Evolutionary conservation across 2,329 filamentous ascomycete genomes (phyloP).

Genomic region (Penicillium sp.): DNA sequence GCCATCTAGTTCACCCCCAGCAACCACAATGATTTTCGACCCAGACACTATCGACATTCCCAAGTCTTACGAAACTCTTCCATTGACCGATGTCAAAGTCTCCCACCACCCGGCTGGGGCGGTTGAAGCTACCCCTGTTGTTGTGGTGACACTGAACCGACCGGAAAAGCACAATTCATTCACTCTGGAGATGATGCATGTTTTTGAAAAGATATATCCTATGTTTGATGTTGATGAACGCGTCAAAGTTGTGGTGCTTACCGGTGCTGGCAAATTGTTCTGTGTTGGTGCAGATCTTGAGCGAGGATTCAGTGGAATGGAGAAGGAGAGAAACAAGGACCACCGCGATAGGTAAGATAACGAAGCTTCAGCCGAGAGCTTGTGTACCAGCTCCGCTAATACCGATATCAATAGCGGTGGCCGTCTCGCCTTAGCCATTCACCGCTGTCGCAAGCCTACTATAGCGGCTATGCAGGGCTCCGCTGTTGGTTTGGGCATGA

Average conservation of each 20-base stretch:
- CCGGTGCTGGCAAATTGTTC: constrained; percentile 10
- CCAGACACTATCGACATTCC: constrained; percentile 19
- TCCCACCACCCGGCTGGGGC: constrained; percentile 42
- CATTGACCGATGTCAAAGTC: constrained; percentile 30
- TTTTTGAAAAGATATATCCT: constrained; percentile 30
- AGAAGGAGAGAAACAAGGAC: constrained; percentile 3
- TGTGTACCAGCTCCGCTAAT: neutral
- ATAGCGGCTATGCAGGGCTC: constrained; percentile 3
- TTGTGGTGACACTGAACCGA: constrained; percentile 52
- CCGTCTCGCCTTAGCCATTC: constrained; percentile 1
- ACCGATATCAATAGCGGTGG: constrained; percentile 2
- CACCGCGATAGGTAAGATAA: constrained; percentile 3
- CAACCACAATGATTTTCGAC: constrained; percentile 2
- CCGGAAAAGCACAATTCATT: constrained; percentile 58
- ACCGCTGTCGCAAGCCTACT: constrained; percentile 3
- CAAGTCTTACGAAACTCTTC: constrained; percentile 31
- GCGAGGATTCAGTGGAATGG: constrained; percentile 1
- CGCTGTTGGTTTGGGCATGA: constrained; percentile 6
- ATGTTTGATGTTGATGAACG: constrained; percentile 9
- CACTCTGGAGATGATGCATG: constrained; percentile 49
- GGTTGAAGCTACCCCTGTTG: constrained; percentile 45
- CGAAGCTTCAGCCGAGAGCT: neutral
- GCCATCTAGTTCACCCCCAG: neutral
- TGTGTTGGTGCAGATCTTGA: constrained; percentile 8
- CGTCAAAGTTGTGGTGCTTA: constrained; percentile 10